These are phyloP conservation scores for Pythium phragmitis DNA, from an alignment of 352 stramenopile genomes.

Conservation along the genomic window DNA sequence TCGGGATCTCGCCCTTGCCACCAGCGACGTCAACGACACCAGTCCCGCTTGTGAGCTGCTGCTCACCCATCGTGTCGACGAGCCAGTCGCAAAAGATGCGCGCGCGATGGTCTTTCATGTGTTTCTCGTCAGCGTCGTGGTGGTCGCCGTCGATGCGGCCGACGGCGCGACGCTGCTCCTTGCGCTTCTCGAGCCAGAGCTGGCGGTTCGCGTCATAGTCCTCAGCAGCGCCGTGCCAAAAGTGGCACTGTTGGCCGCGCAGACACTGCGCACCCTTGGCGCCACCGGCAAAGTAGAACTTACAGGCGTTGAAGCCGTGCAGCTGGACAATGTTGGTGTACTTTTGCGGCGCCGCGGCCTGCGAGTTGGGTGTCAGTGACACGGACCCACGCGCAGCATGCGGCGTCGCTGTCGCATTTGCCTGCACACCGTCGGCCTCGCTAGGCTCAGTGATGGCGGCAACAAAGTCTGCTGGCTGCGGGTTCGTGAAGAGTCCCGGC, in stretches of 20 bases:
- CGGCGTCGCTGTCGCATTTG: neutral
- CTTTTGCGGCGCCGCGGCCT: constrained; percentile 45
- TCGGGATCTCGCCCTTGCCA: constrained; percentile 84
- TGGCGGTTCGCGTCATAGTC: constrained; percentile 65
- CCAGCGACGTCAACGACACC: constrained; percentile 88
- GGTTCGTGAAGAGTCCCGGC: constrained; percentile 24
- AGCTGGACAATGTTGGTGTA: constrained; percentile 86
- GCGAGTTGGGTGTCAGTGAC: constrained; percentile 46
- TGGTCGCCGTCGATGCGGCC: constrained; percentile 59
- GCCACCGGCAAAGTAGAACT: constrained; percentile 81
- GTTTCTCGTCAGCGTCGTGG: constrained; percentile 63
- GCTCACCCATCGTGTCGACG: constrained; percentile 52
- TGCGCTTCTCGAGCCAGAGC: constrained; percentile 66
- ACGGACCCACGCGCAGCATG: constrained; percentile 33
- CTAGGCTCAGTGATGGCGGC: neutral
- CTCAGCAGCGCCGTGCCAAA: constrained; percentile 66
- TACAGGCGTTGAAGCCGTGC: constrained; percentile 79
- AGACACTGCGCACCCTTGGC: constrained; percentile 56
- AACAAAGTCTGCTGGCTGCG: constrained; percentile 14
- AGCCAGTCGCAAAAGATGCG: constrained; percentile 85
- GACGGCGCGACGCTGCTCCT: constrained; percentile 55
- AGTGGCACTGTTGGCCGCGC: constrained; percentile 71
- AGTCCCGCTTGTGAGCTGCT: constrained; percentile 39
- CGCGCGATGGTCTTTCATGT: constrained; percentile 68
- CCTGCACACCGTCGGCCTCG: neutral